phyloP scores from a whole-genome alignment of 129 eudicot species.

The Logfia minima region DNA sequence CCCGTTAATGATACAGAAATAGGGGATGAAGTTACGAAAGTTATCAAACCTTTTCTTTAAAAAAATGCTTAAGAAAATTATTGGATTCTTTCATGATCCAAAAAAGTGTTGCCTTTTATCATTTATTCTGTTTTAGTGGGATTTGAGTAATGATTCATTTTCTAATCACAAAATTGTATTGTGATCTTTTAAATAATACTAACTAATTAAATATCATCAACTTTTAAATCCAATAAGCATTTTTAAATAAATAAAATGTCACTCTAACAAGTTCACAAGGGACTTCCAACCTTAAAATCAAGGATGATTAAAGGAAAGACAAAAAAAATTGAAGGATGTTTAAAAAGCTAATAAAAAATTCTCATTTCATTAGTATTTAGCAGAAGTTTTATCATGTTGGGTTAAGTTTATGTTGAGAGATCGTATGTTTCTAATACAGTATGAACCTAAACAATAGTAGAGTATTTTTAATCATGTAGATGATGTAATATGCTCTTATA shows the following conservation, averaged over 20 bases:
- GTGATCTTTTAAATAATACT: background rate
- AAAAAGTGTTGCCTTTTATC: background rate
- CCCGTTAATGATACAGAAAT: too few species aligned
- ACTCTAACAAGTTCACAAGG: background rate
- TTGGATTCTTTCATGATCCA: background rate
- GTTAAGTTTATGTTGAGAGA: too few species aligned
- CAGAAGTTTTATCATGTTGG: too few species aligned
- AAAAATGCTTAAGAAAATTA: background rate
- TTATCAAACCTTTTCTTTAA: background rate
- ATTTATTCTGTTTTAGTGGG: background rate
- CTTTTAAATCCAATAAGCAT: background rate
- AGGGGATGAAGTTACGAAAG: too few species aligned
- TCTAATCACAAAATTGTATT: background rate
- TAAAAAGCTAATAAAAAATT: too few species aligned
- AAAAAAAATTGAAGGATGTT: too few species aligned
- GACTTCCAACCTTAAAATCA: background rate
- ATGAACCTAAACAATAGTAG: background rate
- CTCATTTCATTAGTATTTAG: too few species aligned
- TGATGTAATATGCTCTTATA: background rate
- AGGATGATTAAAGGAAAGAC: too few species aligned
- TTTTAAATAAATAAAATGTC: background rate
- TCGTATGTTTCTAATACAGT: background rate
- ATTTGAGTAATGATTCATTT: background rate
- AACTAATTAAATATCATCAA: background rate
- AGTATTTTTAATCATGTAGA: background rate